Percentiles rank a stretch among this genome's conserved stretches.
Conservation (phyloP, 176 grass and related monocot species). For the Aegilops speltoides region DNA sequence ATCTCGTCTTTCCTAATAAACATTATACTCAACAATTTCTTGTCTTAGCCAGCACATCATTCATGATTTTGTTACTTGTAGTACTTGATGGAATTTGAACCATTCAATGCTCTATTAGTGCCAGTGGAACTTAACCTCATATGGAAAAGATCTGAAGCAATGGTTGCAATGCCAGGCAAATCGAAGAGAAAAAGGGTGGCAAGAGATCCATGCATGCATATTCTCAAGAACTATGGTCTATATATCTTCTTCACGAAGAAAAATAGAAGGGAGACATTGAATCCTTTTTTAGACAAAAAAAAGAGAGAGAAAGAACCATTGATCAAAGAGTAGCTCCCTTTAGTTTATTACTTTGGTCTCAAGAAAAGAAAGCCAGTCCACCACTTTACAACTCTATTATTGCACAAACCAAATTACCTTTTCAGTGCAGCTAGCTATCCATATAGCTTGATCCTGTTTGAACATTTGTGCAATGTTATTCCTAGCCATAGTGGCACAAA, state of each 20-base stretch:
- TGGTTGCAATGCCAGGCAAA: background rate
- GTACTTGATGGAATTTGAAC: background rate
- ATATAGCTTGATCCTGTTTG: slow-evolving; percentile 27
- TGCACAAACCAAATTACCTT: slow-evolving; percentile 29
- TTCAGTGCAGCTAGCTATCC: slow-evolving; percentile 22
- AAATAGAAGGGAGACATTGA: background rate
- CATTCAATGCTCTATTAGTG: background rate
- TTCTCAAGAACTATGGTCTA: slow-evolving; percentile 24
- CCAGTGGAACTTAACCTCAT: background rate
- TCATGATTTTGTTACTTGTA: slow-evolving; percentile 7
- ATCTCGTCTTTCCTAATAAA: too few species aligned
- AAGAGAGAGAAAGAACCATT: background rate
- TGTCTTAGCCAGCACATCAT: slow-evolving; percentile 7
- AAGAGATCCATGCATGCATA: slow-evolving; percentile 46
- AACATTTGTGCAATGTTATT: slow-evolving; percentile 21
- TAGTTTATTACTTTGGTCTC: slow-evolving; percentile 33
- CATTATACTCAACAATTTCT: too few species aligned
- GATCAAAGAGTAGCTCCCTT: slow-evolving; percentile 22
- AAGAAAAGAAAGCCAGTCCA: slow-evolving; percentile 8
- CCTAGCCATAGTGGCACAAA: slow-evolving; percentile 35
- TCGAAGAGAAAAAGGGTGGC: background rate
- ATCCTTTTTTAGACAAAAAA: background rate
- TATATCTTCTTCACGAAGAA: background rate
- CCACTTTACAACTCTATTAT: slow-evolving; percentile 40
- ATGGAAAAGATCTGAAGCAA: background rate